Evolutionary conservation across 352 stramenopile species (phyloP).

Genomic region (Pythium folliculosum): DNA sequence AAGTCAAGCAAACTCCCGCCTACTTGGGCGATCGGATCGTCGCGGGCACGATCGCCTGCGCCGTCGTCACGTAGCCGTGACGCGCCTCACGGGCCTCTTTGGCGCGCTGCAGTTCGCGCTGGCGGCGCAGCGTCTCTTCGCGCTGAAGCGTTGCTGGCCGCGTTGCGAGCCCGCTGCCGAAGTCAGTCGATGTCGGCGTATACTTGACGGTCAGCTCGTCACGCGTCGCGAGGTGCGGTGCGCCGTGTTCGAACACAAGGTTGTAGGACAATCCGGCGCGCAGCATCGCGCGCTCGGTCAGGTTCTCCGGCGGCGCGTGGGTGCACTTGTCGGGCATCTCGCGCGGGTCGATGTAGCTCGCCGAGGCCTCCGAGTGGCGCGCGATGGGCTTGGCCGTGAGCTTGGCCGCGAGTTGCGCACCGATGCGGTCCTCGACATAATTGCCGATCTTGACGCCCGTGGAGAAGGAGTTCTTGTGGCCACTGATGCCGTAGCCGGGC

Average conservation of each 20-base stretch:
- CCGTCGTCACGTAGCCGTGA: slow-evolving; percentile 57
- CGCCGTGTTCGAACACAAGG: slow-evolving; percentile 73
- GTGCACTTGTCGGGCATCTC: slow-evolving; percentile 60
- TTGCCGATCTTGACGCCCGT: slow-evolving; percentile 79
- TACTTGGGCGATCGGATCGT: slow-evolving; percentile 28
- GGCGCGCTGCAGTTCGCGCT: slow-evolving; percentile 45
- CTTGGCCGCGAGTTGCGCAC: slow-evolving; percentile 43
- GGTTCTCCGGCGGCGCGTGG: slow-evolving; percentile 51
- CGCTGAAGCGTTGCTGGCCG: slow-evolving; percentile 31
- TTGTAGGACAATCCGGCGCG: slow-evolving; percentile 67
- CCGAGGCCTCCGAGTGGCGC: slow-evolving; percentile 48
- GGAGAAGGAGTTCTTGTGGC: slow-evolving; percentile 84
- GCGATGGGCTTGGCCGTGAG: slow-evolving; percentile 43
- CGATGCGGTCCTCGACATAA: slow-evolving; percentile 82
- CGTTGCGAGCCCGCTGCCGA: slow-evolving; percentile 35
- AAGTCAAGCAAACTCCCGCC: background rate
- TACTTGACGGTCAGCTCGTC: slow-evolving; percentile 56
- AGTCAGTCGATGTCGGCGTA: slow-evolving; percentile 54
- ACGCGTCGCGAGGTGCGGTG: slow-evolving; percentile 40
- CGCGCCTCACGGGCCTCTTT: slow-evolving; percentile 42
- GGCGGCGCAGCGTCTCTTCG: slow-evolving; percentile 35
- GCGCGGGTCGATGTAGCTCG: slow-evolving; percentile 55
- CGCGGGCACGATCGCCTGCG: slow-evolving; percentile 50
- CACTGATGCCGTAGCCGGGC: slow-evolving; percentile 70
- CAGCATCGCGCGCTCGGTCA: slow-evolving; percentile 49